Conservation (phyloP, 2,329 filamentous ascomycete genomes). For the Paecilomyces sp. region DNA sequence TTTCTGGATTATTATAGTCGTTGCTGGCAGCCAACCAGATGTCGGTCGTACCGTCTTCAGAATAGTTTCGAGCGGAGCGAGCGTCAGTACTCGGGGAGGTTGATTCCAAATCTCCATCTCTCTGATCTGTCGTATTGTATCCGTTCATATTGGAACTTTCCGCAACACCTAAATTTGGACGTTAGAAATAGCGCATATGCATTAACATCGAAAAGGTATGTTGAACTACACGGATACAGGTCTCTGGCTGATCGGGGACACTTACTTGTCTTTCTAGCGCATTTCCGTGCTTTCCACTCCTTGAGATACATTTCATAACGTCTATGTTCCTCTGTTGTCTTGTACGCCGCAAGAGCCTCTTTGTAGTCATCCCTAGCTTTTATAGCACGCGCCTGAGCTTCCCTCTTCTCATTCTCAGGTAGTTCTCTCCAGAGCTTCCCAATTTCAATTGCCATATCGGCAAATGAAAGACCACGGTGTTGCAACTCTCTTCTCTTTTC, state of each 20-base stretch:
- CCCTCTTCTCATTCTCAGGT: constrained; percentile 3
- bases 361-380: constrained; percentile 4
- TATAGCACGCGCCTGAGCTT: constrained; percentile 1
- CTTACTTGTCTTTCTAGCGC: constrained; percentile 1
- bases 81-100: neutral
- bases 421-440: constrained; percentile 6
- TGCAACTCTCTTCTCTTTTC: constrained; percentile 5
- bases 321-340: constrained; percentile 2
- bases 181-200: neutral
- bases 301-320: constrained; percentile 2
- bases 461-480: constrained; percentile 3
- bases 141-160: neutral
- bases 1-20: neutral
- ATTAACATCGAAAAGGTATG: neutral
- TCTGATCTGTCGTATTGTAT: neutral
- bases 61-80: neutral
- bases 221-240: neutral
- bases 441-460: constrained; percentile 7
- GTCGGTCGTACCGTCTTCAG: neutral
- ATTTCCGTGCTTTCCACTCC: constrained; percentile 3
- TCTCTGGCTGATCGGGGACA: neutral
- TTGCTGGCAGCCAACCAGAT: neutral
- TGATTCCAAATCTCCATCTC: neutral
- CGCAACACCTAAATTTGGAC: neutral
- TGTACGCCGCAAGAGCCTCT: constrained; percentile 1